Base-by-base conservation (phyloP, 306 rosid genomes). In the Gastrolobium bilobum region DNA sequence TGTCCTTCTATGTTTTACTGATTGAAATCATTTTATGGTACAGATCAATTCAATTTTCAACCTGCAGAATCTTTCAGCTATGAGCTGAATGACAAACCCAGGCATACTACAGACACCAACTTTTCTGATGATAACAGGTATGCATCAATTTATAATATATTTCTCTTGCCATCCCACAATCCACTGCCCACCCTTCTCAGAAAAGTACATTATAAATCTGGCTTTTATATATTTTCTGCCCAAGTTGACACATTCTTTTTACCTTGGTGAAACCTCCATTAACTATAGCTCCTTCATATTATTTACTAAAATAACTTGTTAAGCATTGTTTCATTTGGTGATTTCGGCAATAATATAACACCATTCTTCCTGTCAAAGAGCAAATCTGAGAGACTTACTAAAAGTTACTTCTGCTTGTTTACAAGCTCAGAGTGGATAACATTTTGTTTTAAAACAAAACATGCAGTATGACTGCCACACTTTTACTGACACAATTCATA, bases 81-180 rank as follows among this genome's bases (percentile, higher is more conserved):
- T 76, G 30, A 33, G 8, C 51, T 37, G 61, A 75, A 72, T 83
- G 78, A 26, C 46, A 81, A 83, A 13, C 64, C 75, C 37, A 75
- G 15, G 66, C 79, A 77, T 13, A 35, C 50, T 15, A 35, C 50
- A 0, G 88, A 83, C 44, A 73, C 80, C 64, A 84, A 78, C 76
- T 77, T 40, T 77, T 61, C 77, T 42, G 89, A 87, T 46, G 86
- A 68, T n/a, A 87, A 90, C 31, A 86, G 93, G 98, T 90, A 82
- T 64, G 13, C 79, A 54, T 68, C 39, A 30, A 75, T 43, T 69
- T 68, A 4, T 14, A 3, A 33, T 7, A 35, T 29, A 3, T 54
- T 43, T 40, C 56, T 71, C 39, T 20, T 61, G 34, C 26, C 60
- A 34, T 38, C 47, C 14, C 54, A 52, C 68, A 43, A 3, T 65